These are phyloP conservation scores for Kalanchoe fedtschenkoi DNA, from an alignment of 164 flowering plant genomes.

Conservation along the genomic window DNA sequence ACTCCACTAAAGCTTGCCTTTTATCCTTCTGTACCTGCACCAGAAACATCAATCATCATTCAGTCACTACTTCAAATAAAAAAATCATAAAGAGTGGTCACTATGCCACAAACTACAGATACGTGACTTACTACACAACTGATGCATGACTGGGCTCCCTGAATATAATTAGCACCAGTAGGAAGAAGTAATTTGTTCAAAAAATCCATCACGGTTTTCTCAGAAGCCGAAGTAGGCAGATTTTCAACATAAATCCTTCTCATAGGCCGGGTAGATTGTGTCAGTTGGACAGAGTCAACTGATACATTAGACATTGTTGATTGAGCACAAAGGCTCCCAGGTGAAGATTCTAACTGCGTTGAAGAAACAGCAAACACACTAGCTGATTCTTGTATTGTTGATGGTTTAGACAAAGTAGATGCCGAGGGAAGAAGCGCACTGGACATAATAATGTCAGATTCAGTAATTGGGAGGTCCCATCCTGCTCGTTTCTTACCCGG, in stretches of 20 bases:
- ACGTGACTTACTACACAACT: slow-evolving; percentile 62
- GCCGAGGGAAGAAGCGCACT: slow-evolving; percentile 18
- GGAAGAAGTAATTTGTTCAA: slow-evolving; percentile 52
- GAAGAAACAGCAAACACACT: slow-evolving; percentile 19
- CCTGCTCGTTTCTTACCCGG: slow-evolving; percentile 64
- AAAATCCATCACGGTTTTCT: slow-evolving; percentile 57
- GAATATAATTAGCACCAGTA: slow-evolving; percentile 47
- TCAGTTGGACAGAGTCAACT: slow-evolving; percentile 67
- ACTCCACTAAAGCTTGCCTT: slow-evolving; percentile 83
- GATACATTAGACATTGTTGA: slow-evolving; percentile 21
- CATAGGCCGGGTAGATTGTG: slow-evolving; percentile 76
- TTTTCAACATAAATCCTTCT: slow-evolving; percentile 83
- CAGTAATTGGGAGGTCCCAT: slow-evolving; percentile 73
- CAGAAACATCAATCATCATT: slow-evolving; percentile 3
- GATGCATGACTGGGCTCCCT: slow-evolving; percentile 76
- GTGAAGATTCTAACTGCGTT: slow-evolving; percentile 12
- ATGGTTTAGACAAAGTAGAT: background rate
- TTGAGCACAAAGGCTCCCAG: slow-evolving; percentile 13
- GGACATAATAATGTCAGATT: slow-evolving; percentile 13
- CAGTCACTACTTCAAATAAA: background rate
- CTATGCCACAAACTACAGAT: background rate
- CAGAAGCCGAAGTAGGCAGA: slow-evolving; percentile 64
- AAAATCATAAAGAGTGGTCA: background rate
- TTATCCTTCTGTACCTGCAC: slow-evolving; percentile 80
- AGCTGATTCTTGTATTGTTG: slow-evolving; percentile 16